Conservation (phyloP, 768 basidiomycete species). For the Roridomyces roridus region DNA sequence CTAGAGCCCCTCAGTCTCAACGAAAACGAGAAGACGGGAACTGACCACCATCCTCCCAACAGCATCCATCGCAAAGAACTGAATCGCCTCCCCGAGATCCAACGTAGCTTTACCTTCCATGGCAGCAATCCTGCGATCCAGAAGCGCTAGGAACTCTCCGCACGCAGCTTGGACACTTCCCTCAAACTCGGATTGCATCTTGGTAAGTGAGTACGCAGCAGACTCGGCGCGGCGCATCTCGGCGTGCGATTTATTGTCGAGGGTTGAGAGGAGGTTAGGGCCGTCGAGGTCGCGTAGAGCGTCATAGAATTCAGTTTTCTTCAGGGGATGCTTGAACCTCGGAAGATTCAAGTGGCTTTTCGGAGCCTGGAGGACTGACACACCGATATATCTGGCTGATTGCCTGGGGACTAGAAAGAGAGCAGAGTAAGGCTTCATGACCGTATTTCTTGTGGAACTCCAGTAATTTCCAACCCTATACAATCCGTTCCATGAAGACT, state of each 20-base stretch:
- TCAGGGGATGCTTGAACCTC: conserved; percentile 10
- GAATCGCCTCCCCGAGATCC: not conserved
- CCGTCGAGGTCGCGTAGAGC: conserved; percentile 5
- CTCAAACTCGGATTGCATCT: not conserved
- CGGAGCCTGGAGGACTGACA: not conserved
- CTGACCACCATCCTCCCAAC: conserved; percentile 6
- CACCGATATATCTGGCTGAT: conserved; percentile 14
- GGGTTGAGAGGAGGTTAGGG: conserved; percentile 3
- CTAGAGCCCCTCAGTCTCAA: not conserved
- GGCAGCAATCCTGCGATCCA: not conserved
- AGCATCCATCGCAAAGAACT: conserved; percentile 11
- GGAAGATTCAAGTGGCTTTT: not conserved
- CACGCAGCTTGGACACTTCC: not conserved
- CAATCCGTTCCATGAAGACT: not conserved
- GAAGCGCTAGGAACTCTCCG: not conserved
- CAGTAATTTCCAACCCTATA: conserved; percentile 13
- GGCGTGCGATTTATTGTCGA: conserved; percentile 11
- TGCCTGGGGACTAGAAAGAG: not conserved
- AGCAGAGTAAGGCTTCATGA: conserved; percentile 13
- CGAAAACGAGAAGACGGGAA: not conserved
- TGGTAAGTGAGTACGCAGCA: conserved; percentile 1
- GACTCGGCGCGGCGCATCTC: conserved; percentile 15
- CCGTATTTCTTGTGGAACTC: conserved; percentile 7
- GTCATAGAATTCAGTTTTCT: conserved; percentile 13
- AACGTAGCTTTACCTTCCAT: not conserved